phyloP scores from a whole-genome alignment of 345 rosid species.

The Eucalyptus camaldulensis region DNA sequence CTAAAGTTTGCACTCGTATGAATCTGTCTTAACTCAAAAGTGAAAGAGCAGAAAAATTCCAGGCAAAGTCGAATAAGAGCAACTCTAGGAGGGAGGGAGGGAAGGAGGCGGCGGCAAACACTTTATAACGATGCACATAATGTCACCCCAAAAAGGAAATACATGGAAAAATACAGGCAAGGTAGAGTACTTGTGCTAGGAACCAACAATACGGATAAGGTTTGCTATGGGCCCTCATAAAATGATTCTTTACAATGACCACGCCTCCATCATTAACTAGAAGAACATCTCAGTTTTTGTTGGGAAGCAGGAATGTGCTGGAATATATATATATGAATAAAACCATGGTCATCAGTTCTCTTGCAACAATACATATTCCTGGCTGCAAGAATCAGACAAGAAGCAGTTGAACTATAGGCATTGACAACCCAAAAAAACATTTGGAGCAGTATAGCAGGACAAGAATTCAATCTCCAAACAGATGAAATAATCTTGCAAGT shows the following conservation, averaged over 20 bases:
- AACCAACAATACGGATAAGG: neutral
- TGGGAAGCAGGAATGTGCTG: neutral
- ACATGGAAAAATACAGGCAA: neutral
- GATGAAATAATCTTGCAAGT: neutral
- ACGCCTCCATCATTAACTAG: neutral
- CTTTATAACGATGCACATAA: neutral
- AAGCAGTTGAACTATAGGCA: neutral
- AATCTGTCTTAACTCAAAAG: neutral
- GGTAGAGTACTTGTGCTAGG: neutral
- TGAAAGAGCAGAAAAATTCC: neutral
- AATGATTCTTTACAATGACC: neutral
- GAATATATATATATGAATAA: neutral
- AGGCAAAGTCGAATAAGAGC: neutral
- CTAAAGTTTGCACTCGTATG: neutral
- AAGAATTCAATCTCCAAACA: neutral
- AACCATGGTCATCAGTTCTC: constrained; percentile 32
- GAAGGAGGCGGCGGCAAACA: neutral
- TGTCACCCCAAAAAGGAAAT: neutral
- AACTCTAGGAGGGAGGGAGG: neutral
- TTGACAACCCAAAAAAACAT: neutral
- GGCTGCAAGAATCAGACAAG: constrained; percentile 34
- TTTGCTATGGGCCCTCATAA: neutral
- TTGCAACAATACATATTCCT: constrained; percentile 72
- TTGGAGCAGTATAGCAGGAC: neutral
- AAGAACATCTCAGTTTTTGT: neutral